phyloP scores from a whole-genome alignment of 2,329 filamentous ascomycete species.

The Neonectria hederae region DNA sequence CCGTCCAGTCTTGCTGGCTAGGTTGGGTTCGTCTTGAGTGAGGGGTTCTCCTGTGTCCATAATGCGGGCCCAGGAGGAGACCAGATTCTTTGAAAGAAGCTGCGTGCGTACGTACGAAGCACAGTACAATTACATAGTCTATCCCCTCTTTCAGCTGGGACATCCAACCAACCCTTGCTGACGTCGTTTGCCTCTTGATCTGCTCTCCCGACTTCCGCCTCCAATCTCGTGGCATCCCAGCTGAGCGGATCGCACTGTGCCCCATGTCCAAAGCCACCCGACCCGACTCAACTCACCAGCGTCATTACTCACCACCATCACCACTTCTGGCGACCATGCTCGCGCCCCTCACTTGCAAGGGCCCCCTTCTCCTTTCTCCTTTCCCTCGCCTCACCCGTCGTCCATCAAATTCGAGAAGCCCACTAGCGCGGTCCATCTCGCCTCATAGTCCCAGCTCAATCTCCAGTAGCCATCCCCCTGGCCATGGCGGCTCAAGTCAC shows the following conservation, averaged over 20 bases:
- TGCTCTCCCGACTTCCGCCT: conserved; percentile 7
- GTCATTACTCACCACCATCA: conserved; percentile 5
- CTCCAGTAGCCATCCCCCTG: conserved; percentile 26
- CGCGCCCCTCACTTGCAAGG: not conserved
- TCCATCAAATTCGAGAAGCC: conserved; percentile 41
- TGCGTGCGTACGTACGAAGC: not conserved
- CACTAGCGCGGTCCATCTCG: conserved; percentile 30
- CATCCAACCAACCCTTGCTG: not conserved
- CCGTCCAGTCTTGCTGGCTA: not conserved
- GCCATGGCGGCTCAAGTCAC: conserved; percentile 44
- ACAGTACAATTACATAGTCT: not conserved
- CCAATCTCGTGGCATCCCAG: conserved; percentile 27
- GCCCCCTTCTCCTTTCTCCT: conserved; percentile 19
- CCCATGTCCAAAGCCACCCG: conserved; percentile 1
- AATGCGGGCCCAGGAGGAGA: not conserved
- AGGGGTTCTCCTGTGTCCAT: not conserved
- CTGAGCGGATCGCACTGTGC: conserved; percentile 29
- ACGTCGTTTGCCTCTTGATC: conserved; percentile 15
- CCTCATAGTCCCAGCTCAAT: conserved; percentile 25
- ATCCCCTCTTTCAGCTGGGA: not conserved
- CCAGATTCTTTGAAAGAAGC: not conserved
- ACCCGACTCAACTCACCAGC: not conserved
- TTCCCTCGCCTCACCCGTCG: conserved; percentile 17
- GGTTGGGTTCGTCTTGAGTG: not conserved
- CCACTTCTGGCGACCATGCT: not conserved